Base-by-base conservation (phyloP, 177 flowering plant genomes). In the Vitis hybrid region DNA sequence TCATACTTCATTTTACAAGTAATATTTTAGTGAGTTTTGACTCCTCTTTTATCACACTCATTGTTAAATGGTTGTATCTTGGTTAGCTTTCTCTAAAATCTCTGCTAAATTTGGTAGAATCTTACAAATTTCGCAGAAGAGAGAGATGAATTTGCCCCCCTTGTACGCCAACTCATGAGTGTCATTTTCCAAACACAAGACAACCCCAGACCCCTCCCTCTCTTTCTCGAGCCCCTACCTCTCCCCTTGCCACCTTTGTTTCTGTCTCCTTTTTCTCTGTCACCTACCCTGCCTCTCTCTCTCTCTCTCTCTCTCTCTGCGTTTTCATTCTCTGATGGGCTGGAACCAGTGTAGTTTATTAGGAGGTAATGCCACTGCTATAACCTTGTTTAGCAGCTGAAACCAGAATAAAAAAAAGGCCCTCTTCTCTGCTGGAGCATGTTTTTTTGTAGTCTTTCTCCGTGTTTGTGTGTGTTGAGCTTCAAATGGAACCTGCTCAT, bases 191-290 rank as follows among this genome's bases (percentile, higher is more conserved):
- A 56, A 60, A 67, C 73, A 72, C 72, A 69, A 63, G 27, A 58
- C 40, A 18, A 24, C 6, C 13, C 72, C 8, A 30, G 56, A 35
- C 46, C 19, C 35, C 48, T 70, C 79, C 78, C 74, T 78, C 60
- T 75, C 81, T 71, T 67, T 73, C 85, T 82, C 78, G 85, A 82
- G 85, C 82, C 85, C 82, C 85, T 63, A 82, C 82, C 75, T 76
- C 66, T 0, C 82, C 52, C 51, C 3, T 21, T 49, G 59, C 70
- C 50, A 40, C 60, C 17, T 15, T 21, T 51, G 66, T 60, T n/a
- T 11, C 67, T 49, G 21, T 60, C 46, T 40, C 24, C 67, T 67
- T 62, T 27, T 73, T 11, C 66, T 55, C 74, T 64, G 60, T 66
- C 67, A 32, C 40, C 59, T 66, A 66, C 60, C 11, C n/a, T 14